Evolutionary conservation across 2,329 filamentous ascomycete genomes (phyloP).

Genomic region (Claviceps purpurea): DNA sequence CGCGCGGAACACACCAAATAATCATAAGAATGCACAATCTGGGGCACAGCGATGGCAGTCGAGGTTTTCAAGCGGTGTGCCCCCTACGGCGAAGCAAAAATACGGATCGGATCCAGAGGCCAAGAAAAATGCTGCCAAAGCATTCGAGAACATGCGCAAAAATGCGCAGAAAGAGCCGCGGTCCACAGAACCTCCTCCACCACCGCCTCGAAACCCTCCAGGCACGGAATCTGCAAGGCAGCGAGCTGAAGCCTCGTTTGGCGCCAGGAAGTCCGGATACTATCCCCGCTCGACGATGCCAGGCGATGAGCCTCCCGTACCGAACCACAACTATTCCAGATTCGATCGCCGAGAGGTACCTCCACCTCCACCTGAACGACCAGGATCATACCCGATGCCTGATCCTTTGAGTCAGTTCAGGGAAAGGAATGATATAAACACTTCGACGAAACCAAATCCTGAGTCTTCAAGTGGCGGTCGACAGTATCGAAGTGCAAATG

Average conservation of each 20-base stretch:
- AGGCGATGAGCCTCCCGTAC: conserved; percentile 39
- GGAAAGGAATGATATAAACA: conserved; percentile 20
- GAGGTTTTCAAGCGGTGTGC: conserved; percentile 27
- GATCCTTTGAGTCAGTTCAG: conserved; percentile 37
- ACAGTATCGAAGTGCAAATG: background rate
- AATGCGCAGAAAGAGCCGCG: conserved; percentile 14
- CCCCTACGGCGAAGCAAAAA: conserved; percentile 29
- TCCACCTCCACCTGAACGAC: conserved; percentile 6
- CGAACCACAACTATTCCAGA: conserved; percentile 33
- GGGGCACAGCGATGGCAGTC: conserved; percentile 33
- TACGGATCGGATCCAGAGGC: conserved; percentile 21
- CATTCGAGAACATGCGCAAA: conserved; percentile 31
- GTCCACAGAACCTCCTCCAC: conserved; percentile 14
- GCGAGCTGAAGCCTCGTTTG: conserved; percentile 42
- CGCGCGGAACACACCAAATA: conserved; percentile 5
- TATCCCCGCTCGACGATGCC: conserved; percentile 32
- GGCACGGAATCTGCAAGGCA: conserved; percentile 39
- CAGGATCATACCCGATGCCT: conserved; percentile 16
- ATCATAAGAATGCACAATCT: conserved; percentile 14
- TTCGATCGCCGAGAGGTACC: conserved; percentile 12
- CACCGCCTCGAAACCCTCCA: conserved; percentile 28
- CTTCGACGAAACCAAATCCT: conserved; percentile 13
- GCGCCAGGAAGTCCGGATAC: conserved; percentile 34
- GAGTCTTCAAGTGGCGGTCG: background rate
- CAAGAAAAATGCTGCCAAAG: conserved; percentile 27